Base-by-base conservation (phyloP, 1,284 basidiomycete genomes). In the Microbotryum lychnidis-dioicae region DNA sequence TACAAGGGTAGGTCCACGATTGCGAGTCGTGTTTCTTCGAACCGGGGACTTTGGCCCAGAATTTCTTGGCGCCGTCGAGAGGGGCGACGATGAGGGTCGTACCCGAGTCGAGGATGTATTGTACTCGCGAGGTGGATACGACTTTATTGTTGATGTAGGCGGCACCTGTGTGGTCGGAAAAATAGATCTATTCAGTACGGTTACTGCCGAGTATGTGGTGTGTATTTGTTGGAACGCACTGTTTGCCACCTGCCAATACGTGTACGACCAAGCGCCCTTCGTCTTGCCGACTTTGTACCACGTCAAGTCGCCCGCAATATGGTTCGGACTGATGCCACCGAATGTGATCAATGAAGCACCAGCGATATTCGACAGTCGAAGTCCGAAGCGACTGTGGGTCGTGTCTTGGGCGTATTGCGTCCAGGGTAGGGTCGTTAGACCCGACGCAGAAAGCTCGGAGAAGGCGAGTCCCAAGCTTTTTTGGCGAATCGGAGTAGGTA, bases 71-170 rank as follows among this genome's bases (percentile, higher is more conserved):
- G n/a, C 54, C 57, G 5, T 55, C 8, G 2, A 52, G 44, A 12
- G 65, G 62, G 20, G 65, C 63, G n/a, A 66, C n/a, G 47, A 66
- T 62, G 54, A 66, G 56, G 3, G 58, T 64, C 55, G 65, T 63
- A 18, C 65, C 65, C 5, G 58, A 61, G 51, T 66, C 65, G 31
- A 66, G 51, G 33, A 66, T 66, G 50, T 57, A 51, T 37, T 58
- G 61, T 33, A 53, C 51, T 14, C 49, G 52, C 5, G 23, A 23
- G 3, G 31, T 31, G 37, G 12, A 42, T 6, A 42, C 37, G 37
- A 10, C 37, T 42, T 42, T 37, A 14, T 50, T 52, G 52, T 60
- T 56, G 31, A 62, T 51, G 29, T 47, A 54, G 0, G 57, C 54
- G 12, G 37, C 12, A 14, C 37, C 37, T 42, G 12, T 18, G 16